Conservation (phyloP, 371 early-diverging fungal genomes). For the Aphelidium insulamus region DNA sequence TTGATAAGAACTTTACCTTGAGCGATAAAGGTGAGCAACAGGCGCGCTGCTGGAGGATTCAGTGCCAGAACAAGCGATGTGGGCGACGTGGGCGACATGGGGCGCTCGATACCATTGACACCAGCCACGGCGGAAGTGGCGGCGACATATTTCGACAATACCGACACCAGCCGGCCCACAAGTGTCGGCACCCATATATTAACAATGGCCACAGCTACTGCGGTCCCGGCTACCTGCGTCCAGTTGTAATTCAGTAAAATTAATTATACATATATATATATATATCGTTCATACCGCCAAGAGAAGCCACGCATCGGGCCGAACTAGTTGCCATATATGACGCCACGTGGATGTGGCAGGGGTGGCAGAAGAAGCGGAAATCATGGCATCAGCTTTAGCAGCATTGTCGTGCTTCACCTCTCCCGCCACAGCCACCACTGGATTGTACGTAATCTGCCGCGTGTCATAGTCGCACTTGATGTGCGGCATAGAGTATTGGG, state of each 20-base stretch:
- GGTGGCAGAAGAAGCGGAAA: too few species aligned
- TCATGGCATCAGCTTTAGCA: too few species aligned
- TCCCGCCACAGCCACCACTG: too few species aligned
- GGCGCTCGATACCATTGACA: conserved; percentile 2
- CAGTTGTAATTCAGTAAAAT: not conserved
- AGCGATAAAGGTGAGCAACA: conserved; percentile 24
- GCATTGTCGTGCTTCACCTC: too few species aligned
- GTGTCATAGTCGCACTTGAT: too few species aligned
- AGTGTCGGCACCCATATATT: conserved; percentile 41
- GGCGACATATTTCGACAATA: conserved; percentile 19
- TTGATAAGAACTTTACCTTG: conserved; percentile 15
- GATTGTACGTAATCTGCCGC: too few species aligned
- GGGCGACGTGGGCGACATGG: conserved; percentile 6
- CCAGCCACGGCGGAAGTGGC: conserved; percentile 2
- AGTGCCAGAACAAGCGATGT: conserved; percentile 12
- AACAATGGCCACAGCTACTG: conserved; percentile 35
- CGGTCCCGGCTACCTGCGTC: conserved; percentile 17
- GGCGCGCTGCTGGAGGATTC: conserved; percentile 24
- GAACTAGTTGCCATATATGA: conserved; percentile 16
- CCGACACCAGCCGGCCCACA: conserved; percentile 46
- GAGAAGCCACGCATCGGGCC: conserved; percentile 26
- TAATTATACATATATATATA: too few species aligned
- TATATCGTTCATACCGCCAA: too few species aligned
- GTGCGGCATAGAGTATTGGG: too few species aligned
- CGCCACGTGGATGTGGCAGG: too few species aligned